Base-by-base conservation (phyloP, 2,329 filamentous ascomycete species). In the Fusarium incarnatum region DNA sequence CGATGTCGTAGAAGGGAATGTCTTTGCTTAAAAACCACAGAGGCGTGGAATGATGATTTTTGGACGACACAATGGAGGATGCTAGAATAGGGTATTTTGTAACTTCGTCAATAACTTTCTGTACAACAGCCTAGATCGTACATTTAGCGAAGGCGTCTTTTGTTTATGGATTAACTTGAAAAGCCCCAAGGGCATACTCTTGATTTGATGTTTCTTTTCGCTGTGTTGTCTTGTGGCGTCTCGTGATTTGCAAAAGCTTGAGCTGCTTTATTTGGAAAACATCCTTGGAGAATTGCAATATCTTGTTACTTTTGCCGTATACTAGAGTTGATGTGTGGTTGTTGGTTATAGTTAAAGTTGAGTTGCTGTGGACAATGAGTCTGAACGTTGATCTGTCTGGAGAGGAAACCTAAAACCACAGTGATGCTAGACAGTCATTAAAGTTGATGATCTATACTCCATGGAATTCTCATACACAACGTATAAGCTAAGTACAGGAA, bases 1-100 rank as follows among this genome's bases (percentile, higher is more conserved):
- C 89, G 73, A 98, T 99, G 93, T 93, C 94, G 64, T 86, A 77
- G 53, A 16, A 18, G 40, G 23, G 23, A 48, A 45, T 49, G 28
- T 13, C 28, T n/a, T 60, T 52, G 49, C 47, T 58, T 45, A 53
- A 54, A 64, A 54, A n/a, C 9, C 8, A 37, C 34, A 45, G 58
- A 34, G 48, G 48, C 53, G 46, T 56, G 53, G 32, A 56, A 50
- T 61, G 27, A 49, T 34, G 25, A 59, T 12, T 45, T 47, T 64
- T 61, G 64, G 63, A 56, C 48, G 57, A 66, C 53, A 60, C 44
- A 53, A 48, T 37, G 52, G 56, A 53, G 28, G 23, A 56, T 64
- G 58, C 57, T 68, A 70, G 59, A 66, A 62, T 60, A 68, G 18
- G 66, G 68, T 75, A 62, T 74, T 68, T 68, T 57, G 61, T 65